Base-by-base conservation (phyloP, 208 protist species). In the Tritrichomonas foetus region DNA sequence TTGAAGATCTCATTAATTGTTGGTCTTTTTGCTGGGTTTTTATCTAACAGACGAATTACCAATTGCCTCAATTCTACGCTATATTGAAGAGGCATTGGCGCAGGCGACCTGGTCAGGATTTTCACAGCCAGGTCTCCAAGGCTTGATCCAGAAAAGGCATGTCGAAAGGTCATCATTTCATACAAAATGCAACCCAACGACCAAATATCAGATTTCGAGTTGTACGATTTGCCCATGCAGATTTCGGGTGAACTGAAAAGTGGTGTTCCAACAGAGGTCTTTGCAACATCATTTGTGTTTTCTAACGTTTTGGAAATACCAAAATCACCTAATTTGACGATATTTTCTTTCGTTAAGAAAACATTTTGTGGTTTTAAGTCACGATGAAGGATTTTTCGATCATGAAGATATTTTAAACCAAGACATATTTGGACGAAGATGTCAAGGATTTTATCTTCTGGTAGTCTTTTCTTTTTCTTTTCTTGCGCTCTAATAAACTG, bases 341-440 rank as follows among this genome's bases (percentile, higher is more conserved):
- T 78, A 30, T 93, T 50, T 93, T 44, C 93, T 47, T 50, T 49
- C 9, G 64, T 49, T 36, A 94, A 16, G 47, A 94, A 94, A 41
- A 94, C 55, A 27, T 94, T 94, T 72, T 94, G 93, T 55, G 53
- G 50, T 33, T 94, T 93, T 25, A 97, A 44, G 66, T 97, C 96
- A 53, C 96, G 94, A 84, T 97, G 96, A 13, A 97, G 92, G n/a
- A 97, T 96, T 57, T 96, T 96, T 11, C 94, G 74, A 49, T 95
- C 95, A 93, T 97, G 96, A 36, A 96, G 61, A 57, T 97, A 95
- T 49, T 96, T 95, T 2, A 97, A 47, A 44, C 94, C 96, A 16
- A 97, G 64, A n/a, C 93, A 94, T 8, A 97, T 94, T 93, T 97
- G 95, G 22, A 96, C 93, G 49, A 93, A 93, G 11, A 27, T 47